Conservation (phyloP, 2,329 filamentous ascomycete genomes). For the Fonsecaea multimorphosa region DNA sequence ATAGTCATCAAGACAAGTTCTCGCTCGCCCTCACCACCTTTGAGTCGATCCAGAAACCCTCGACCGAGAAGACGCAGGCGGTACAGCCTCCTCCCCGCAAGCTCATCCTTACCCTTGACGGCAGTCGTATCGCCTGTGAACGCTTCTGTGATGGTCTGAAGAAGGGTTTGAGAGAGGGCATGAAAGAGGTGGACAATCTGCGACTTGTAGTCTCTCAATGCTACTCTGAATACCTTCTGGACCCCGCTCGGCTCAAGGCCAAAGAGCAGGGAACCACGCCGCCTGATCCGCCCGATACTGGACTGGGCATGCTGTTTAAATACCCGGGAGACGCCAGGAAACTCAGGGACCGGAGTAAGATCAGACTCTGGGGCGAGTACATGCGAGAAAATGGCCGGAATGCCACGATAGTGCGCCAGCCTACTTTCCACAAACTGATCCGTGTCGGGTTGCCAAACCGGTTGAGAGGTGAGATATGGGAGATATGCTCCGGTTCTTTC, state of each 20-base stretch:
- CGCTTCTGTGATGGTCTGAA: conserved; percentile 96
- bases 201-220: conserved; percentile 80
- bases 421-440: conserved; percentile 97
- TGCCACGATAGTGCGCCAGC: conserved; percentile 87
- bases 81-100: conserved; percentile 63
- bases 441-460: conserved; percentile 93
- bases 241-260: conserved; percentile 57
- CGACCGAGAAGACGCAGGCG: conserved; percentile 45
- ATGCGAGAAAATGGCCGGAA: conserved; percentile 94
- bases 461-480: conserved; percentile 93
- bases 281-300: conserved; percentile 79
- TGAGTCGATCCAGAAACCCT: conserved; percentile 72
- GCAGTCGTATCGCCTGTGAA: conserved; percentile 86
- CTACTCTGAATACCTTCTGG: conserved; percentile 84
- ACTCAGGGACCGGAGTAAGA: conserved; percentile 92
- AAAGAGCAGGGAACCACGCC: conserved; percentile 57
- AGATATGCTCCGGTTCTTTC: conserved; percentile 88
- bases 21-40: conserved; percentile 93
- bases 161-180: conserved; percentile 81
- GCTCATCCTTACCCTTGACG: conserved; percentile 88
- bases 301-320: conserved; percentile 87
- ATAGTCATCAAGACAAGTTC: conserved; percentile 91
- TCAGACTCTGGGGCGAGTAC: conserved; percentile 97
- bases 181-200: conserved; percentile 85
- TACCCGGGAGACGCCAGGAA: conserved; percentile 96